A percentile compares a stretch with the other conserved stretches of the same genome.
These are phyloP conservation scores for Calonectria hawksworthii DNA, from an alignment of 2,329 filamentous ascomycete genomes.

Conservation along the genomic window DNA sequence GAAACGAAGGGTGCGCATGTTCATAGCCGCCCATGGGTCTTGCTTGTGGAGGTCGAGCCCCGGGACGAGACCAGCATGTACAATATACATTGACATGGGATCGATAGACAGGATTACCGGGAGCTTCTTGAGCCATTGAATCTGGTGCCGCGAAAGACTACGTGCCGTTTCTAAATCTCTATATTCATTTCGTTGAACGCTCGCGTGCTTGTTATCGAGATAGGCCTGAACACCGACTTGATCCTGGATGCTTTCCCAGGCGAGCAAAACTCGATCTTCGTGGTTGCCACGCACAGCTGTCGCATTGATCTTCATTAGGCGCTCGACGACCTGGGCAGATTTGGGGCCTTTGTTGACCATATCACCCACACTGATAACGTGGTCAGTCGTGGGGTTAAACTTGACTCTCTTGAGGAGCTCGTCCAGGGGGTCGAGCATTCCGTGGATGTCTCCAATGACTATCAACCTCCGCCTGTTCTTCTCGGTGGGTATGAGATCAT, in stretches of 20 bases:
- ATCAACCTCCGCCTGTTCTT: conserved; percentile 73
- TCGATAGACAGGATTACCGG: conserved; percentile 86
- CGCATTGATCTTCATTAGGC: conserved; percentile 80
- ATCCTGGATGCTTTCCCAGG: conserved; percentile 57
- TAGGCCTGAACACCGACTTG: conserved; percentile 45
- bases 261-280: conserved; percentile 86
- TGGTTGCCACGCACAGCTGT: conserved; percentile 92
- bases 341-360: conserved; percentile 90
- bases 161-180: conserved; percentile 69
- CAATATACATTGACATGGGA: conserved; percentile 75
- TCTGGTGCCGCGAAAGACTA: conserved; percentile 68
- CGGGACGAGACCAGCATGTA: conserved; percentile 89
- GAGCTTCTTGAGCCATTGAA: conserved; percentile 76
- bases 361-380: conserved; percentile 83
- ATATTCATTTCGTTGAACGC: conserved; percentile 51
- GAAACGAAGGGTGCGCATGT: conserved; percentile 84
- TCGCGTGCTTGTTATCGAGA: conserved; percentile 41
- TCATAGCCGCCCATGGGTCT: conserved; percentile 88
- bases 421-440: conserved; percentile 78
- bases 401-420: conserved; percentile 75
- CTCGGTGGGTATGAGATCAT: conserved; percentile 48
- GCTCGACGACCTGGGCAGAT: conserved; percentile 81
- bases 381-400: conserved; percentile 72
- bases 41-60: conserved; percentile 78
- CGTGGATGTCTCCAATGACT: conserved; percentile 93